phyloP scores from a whole-genome alignment of 108 stramenopile species.

The Fragilariopsis cylindrus region DNA sequence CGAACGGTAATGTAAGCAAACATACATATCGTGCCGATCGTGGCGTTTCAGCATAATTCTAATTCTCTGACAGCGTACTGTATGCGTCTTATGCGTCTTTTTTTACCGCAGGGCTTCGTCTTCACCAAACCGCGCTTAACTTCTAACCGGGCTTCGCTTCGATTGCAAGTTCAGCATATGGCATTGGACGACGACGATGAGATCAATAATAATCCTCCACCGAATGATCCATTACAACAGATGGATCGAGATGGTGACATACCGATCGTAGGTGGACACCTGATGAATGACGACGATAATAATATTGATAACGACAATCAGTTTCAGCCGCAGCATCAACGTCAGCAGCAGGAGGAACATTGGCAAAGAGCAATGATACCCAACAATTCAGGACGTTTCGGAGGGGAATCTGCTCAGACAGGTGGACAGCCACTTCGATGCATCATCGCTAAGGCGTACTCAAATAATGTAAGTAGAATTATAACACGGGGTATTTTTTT shows the following conservation, averaged over 20 bases:
- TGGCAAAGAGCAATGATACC: constrained; percentile 13
- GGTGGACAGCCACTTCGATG: constrained; percentile 57
- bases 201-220: background rate
- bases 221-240: constrained; percentile 6
- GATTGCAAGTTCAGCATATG: background rate
- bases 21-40: background rate
- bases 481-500: background rate
- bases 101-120: constrained; percentile 13
- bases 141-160: constrained; percentile 12
- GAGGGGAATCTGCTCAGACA: constrained; percentile 29
- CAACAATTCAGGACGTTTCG: constrained; percentile 31
- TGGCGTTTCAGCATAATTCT: constrained; percentile 10
- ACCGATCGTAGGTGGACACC: background rate
- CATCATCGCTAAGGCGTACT: constrained; percentile 74
- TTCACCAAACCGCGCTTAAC: constrained; percentile 76
- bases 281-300: background rate
- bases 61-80: background rate
- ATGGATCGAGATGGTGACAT: background rate
- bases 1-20: constrained; percentile 67
- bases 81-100: background rate
- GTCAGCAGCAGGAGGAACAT: background rate
- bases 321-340: background rate
- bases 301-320: background rate
- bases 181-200: constrained; percentile 13
- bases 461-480: constrained; percentile 53